phyloP scores from a whole-genome alignment of 1,284 basidiomycete genomes.

The Malassezia obtusa region DNA sequence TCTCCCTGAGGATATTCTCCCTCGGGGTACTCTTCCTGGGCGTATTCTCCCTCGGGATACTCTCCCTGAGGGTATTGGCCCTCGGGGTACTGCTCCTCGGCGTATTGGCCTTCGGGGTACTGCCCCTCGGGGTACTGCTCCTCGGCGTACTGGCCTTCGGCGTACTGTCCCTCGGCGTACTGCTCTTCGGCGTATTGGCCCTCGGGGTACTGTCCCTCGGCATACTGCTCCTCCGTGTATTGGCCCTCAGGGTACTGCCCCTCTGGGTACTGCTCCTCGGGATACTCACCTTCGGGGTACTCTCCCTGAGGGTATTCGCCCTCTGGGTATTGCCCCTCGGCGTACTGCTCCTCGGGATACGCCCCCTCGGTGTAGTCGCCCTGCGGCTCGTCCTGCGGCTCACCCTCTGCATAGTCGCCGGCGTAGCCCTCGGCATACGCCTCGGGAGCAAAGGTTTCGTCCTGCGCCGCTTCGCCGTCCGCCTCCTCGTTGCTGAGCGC shows the following conservation, averaged over 20 bases:
- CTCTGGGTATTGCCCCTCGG: not conserved
- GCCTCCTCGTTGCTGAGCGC: not conserved
- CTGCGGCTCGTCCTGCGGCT: not conserved
- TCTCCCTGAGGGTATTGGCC: constrained; percentile 4
- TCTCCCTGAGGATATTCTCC: not conserved
- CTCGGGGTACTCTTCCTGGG: not conserved
- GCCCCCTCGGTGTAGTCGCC: not conserved
- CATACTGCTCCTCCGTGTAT: not conserved
- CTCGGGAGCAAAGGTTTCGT: not conserved
- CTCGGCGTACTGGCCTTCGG: constrained; percentile 2
- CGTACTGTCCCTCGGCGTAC: constrained; percentile 4
- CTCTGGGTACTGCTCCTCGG: not conserved
- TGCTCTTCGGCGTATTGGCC: constrained; percentile 6
- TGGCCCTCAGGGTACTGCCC: not conserved
- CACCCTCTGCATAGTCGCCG: constrained; percentile 2
- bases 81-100: constrained; percentile 3
- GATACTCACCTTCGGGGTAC: not conserved
- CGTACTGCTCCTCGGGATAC: not conserved
- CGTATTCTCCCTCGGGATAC: constrained; percentile 3
- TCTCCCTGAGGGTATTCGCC: constrained; percentile 8
- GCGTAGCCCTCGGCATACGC: constrained; percentile 12
- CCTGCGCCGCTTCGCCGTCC: not conserved
- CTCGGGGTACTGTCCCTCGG: not conserved
- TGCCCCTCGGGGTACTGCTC: constrained; percentile 5
- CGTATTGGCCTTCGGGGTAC: not conserved